phyloP scores from a whole-genome alignment of 225 moss, liverwort and hornwort species.

The Physcomitrellopsis africana region DNA sequence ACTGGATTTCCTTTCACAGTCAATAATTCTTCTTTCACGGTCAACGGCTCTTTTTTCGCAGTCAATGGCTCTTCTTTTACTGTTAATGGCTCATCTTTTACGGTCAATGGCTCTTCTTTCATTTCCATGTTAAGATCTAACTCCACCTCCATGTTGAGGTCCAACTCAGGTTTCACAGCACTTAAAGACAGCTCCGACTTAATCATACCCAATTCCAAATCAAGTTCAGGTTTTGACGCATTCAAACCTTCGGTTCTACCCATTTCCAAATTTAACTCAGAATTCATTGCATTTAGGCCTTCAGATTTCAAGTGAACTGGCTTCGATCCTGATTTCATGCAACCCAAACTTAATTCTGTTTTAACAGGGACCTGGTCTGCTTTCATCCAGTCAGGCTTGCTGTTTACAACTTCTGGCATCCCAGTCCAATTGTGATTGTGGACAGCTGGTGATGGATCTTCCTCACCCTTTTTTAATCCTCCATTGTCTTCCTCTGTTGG shows the following conservation, averaged over 20 bases:
- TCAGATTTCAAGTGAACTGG: slow-evolving; percentile 30
- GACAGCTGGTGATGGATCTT: slow-evolving; percentile 38
- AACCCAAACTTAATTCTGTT: slow-evolving; percentile 63
- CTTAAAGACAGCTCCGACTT: slow-evolving; percentile 39
- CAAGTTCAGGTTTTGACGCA: slow-evolving; percentile 28
- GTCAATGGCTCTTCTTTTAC: slow-evolving; percentile 23
- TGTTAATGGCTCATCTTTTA: slow-evolving; percentile 38
- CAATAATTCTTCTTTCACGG: slow-evolving; percentile 7
- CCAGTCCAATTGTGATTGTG: slow-evolving; percentile 48
- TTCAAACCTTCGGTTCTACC: slow-evolving; percentile 31
- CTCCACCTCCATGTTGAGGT: slow-evolving; percentile 62
- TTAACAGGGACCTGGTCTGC: slow-evolving; percentile 37
- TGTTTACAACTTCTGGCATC: slow-evolving; percentile 23
- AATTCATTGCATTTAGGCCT: slow-evolving; percentile 26
- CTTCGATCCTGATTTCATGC: slow-evolving; percentile 32
- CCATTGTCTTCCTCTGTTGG: slow-evolving; percentile 66
- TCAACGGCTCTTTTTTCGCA: slow-evolving; percentile 14
- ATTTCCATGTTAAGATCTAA: slow-evolving; percentile 79
- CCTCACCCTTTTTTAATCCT: slow-evolving; percentile 49
- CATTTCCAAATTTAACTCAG: slow-evolving; percentile 39
- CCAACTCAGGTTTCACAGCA: slow-evolving; percentile 51
- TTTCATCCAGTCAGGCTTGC: slow-evolving; percentile 42
- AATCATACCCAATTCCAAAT: slow-evolving; percentile 38
- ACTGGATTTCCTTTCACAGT: slow-evolving; percentile 4
- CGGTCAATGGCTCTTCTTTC: slow-evolving; percentile 47